Evolutionary conservation across 371 early-diverging fungal species (phyloP).

Genomic region (Mucor velutinosus): DNA sequence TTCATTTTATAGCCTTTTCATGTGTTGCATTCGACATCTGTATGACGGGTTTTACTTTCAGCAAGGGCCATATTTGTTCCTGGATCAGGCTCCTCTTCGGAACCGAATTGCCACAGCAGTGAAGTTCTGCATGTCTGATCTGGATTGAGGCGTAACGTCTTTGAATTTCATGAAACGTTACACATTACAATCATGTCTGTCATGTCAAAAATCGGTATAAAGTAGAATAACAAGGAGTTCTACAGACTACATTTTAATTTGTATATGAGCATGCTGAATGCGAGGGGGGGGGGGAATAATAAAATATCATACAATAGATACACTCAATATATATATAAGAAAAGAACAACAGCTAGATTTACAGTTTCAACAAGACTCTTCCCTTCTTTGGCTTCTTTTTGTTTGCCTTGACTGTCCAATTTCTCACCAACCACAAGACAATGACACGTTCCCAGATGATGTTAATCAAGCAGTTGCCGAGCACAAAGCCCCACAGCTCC

Average conservation of each 20-base stretch:
- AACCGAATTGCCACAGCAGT: no score
- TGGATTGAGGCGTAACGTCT: no score
- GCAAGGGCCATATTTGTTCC: no score
- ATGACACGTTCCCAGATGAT: conserved; percentile 58
- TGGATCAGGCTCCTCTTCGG: no score
- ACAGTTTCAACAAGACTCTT: conserved; percentile 33
- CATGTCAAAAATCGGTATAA: no score
- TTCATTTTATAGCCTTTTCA: no score
- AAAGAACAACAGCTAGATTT: not conserved
- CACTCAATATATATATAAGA: not conserved
- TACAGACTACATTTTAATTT: not conserved
- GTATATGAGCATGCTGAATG: not conserved
- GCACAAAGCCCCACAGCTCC: conserved; percentile 48
- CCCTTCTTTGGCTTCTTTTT: conserved; percentile 26
- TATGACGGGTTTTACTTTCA: no score
- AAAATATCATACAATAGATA: not conserved
- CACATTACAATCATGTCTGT: no score
- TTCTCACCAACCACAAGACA: conserved; percentile 55
- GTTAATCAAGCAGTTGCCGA: conserved; percentile 41
- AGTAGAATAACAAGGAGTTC: not conserved
- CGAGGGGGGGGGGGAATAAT: not conserved
- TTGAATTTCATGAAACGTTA: not conserved
- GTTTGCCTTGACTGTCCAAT: conserved; percentile 31
- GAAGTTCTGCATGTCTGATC: no score
- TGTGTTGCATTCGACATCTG: no score